Conservation (phyloP, 2,329 filamentous ascomycete genomes). For the Colletotrichum sp. region DNA sequence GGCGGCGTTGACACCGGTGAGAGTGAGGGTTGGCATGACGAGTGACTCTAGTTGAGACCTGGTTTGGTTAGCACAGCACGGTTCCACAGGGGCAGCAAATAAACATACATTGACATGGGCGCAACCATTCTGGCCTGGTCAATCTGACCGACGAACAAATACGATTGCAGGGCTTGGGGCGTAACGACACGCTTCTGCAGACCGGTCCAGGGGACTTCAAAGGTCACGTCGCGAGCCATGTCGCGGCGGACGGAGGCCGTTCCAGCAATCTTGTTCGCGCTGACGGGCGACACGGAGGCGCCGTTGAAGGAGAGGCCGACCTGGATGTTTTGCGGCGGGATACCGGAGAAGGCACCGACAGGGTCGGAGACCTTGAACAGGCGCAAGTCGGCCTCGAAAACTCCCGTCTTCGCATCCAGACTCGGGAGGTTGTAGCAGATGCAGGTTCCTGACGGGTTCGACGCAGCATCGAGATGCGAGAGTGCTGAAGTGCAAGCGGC, state of each 20-base stretch:
- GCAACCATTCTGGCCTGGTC: slow-evolving; percentile 59
- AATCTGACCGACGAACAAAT: slow-evolving; percentile 73
- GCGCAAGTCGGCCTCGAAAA: slow-evolving; percentile 79
- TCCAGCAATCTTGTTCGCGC: slow-evolving; percentile 27
- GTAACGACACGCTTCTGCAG: slow-evolving; percentile 21
- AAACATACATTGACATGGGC: slow-evolving; percentile 66
- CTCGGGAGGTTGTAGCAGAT: slow-evolving; percentile 84
- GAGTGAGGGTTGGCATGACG: slow-evolving; percentile 71
- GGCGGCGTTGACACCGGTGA: slow-evolving; percentile 60
- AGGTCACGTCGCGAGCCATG: slow-evolving; percentile 19
- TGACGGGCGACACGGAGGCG: slow-evolving; percentile 54
- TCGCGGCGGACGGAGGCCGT: slow-evolving; percentile 25
- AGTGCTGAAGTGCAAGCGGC: slow-evolving; percentile 66
- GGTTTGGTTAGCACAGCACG: slow-evolving; percentile 15
- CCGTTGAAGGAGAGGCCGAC: slow-evolving; percentile 61
- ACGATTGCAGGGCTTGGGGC: slow-evolving; percentile 61
- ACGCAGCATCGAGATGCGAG: slow-evolving; percentile 56
- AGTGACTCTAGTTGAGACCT: slow-evolving; percentile 66
- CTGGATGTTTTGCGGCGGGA: slow-evolving; percentile 56
- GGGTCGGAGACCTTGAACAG: slow-evolving; percentile 73
- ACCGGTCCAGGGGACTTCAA: background rate
- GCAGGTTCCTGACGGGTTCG: slow-evolving; percentile 78
- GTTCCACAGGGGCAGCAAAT: background rate
- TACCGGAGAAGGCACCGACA: slow-evolving; percentile 55
- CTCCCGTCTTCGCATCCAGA: slow-evolving; percentile 69